Conservation (phyloP, 1,139 yeast species). For the Candida albicans region DNA sequence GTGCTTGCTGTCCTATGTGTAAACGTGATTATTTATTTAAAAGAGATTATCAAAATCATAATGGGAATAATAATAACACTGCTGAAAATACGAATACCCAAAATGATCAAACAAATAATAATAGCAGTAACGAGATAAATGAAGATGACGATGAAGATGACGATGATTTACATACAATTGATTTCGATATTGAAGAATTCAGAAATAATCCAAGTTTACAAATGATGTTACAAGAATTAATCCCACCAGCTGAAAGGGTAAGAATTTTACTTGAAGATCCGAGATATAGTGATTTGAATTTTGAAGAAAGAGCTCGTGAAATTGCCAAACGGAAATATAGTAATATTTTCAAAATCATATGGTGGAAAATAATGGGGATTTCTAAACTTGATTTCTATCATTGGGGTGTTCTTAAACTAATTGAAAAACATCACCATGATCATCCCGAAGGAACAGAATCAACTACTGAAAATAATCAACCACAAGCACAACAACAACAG, state of each 20-base stretch:
- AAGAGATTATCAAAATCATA: constrained; percentile 11
- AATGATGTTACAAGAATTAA: constrained; percentile 40
- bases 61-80: background rate
- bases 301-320: constrained; percentile 47
- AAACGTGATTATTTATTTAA: constrained; percentile 66
- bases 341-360: constrained; percentile 34
- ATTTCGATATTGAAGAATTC: constrained; percentile 42
- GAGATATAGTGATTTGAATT: constrained; percentile 25
- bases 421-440: constrained; percentile 21
- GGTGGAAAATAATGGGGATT: constrained; percentile 61
- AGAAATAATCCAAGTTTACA: constrained; percentile 41
- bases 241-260: constrained; percentile 43
- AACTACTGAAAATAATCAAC: background rate
- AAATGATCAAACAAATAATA: constrained; percentile 12
- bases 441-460: constrained; percentile 4
- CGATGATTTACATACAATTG: constrained; percentile 26
- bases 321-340: constrained; percentile 37
- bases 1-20: constrained; percentile 86
- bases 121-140: constrained; percentile 12
- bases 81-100: constrained; percentile 18
- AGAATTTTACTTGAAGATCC: constrained; percentile 33
- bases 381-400: constrained; percentile 45
- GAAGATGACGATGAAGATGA: constrained; percentile 18
- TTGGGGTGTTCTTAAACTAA: constrained; percentile 50
- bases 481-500: background rate